Base-by-base conservation (phyloP, 2,329 filamentous ascomycete genomes). In the Epichloe gansuensis region DNA sequence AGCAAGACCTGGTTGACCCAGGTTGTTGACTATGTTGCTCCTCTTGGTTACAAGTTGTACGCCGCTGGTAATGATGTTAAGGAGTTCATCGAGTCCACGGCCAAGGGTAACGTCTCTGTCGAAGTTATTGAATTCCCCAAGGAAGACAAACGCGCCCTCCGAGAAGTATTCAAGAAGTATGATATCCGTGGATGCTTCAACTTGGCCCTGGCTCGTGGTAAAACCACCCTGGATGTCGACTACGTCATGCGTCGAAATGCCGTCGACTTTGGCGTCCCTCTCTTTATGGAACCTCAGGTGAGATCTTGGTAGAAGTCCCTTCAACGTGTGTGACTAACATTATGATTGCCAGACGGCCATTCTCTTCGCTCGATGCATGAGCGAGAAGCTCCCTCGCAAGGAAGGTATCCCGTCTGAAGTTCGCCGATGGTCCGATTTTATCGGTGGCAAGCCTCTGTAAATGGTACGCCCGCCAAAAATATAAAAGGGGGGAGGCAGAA, bases 241-340 rank as follows among this genome's bases (percentile, higher is more conserved):
- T 98, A 98, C 64, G 89, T 98, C 53, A 97, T 97, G 91, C 82
- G 93, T 64, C 82, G 93, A 67, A 98, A 98, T 66, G 93, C 93
- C 31, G 93, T 98, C 52, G 93, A 98, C 73, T 98, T 98, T 68
- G 91, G 91, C 61, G 89, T 97, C 35, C 93, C 93, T 47, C 76
- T 98, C 52, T 97, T 98, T 71, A 96, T 96, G 90, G 91, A 97
- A 75, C 89, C 90, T 51, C 91, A 93, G 84, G 89, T 94, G 75
- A 74, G 81, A 35, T 2, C 17, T 8, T 21, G 7, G n/a, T n/a
- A 12, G 9, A 43, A 25, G 13, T 23, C 17, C n/a, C 25, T 12
- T 5, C 15, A 15, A 47, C 31, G 11, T 9, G 44, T 42, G 21
- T 35, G n/a, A 17, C 35, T 17, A 49, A 49, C 51, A 42, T 35